These are phyloP conservation scores for Alternaria triticina DNA, from an alignment of 2,329 filamentous ascomycete genomes.

Conservation along the genomic window DNA sequence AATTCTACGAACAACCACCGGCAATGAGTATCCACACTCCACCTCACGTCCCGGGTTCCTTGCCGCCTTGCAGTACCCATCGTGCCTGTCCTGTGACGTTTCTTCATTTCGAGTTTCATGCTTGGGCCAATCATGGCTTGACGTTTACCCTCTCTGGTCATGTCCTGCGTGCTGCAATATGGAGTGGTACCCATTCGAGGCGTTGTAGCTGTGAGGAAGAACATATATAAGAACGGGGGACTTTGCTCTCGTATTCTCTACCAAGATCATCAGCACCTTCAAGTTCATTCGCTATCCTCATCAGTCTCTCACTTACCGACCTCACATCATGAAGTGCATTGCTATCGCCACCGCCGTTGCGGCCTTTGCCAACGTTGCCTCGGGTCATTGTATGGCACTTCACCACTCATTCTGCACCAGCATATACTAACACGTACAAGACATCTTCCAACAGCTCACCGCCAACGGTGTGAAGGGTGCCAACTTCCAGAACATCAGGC, in stretches of 20 bases:
- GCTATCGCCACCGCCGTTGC: slow-evolving; percentile 39
- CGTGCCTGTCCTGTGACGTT: slow-evolving; percentile 22
- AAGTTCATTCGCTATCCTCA: slow-evolving; percentile 6
- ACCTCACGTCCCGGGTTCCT: slow-evolving; percentile 26
- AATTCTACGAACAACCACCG: slow-evolving; percentile 24
- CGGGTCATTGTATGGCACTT: slow-evolving; percentile 43
- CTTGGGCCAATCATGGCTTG: slow-evolving; percentile 28
- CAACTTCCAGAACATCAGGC: slow-evolving; percentile 46
- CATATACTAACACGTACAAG: slow-evolving; percentile 23
- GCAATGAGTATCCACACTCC: slow-evolving; percentile 25
- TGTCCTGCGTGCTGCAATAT: slow-evolving; percentile 31
- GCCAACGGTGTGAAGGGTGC: slow-evolving; percentile 45
- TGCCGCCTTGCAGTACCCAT: slow-evolving; percentile 23
- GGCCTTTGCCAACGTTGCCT: slow-evolving; percentile 43
- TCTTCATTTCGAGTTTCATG: slow-evolving; percentile 36
- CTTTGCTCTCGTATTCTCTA: slow-evolving; percentile 10
- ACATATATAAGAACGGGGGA: slow-evolving; percentile 33
- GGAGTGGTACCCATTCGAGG: slow-evolving; percentile 10
- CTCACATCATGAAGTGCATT: slow-evolving; percentile 42
- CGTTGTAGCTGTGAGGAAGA: not conserved
- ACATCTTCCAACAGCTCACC: slow-evolving; percentile 49
- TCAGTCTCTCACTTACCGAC: slow-evolving; percentile 3
- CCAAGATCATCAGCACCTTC: slow-evolving; percentile 4
- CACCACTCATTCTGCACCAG: not conserved
- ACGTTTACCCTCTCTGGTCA: slow-evolving; percentile 19